Evolutionary conservation across 352 stramenopile species (phyloP).

Genomic region (Phytophthora constricta): DNA sequence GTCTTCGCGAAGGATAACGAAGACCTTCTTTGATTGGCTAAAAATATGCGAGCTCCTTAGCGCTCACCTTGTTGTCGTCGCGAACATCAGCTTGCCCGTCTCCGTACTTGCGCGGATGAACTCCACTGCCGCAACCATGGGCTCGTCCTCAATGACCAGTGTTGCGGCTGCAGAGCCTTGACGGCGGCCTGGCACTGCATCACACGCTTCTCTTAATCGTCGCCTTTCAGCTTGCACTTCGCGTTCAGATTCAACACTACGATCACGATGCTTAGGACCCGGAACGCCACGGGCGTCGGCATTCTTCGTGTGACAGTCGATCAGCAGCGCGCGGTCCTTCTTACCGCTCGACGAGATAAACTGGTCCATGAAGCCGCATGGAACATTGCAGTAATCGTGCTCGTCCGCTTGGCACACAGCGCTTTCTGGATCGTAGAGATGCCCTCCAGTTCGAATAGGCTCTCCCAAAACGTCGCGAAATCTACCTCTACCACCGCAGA

Average conservation of each 20-base stretch:
- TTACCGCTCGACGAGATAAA: conserved; percentile 93
- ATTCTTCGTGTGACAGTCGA: conserved; percentile 94
- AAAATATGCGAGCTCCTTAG: conserved; percentile 68
- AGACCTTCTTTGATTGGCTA: not conserved
- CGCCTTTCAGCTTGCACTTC: conserved; percentile 92
- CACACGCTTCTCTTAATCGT: conserved; percentile 94
- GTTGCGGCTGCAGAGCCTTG: conserved; percentile 70
- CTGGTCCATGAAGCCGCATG: conserved; percentile 97
- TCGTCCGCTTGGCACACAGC: conserved; percentile 94
- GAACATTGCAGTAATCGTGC: conserved; percentile 94
- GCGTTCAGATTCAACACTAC: conserved; percentile 95
- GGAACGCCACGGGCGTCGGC: conserved; percentile 81
- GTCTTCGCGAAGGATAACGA: not conserved
- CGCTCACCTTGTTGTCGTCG: conserved; percentile 94
- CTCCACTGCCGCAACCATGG: conserved; percentile 16
- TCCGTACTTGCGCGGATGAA: conserved; percentile 63
- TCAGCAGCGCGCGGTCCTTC: conserved; percentile 87
- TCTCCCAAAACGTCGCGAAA: conserved; percentile 93
- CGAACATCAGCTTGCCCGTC: conserved; percentile 92
- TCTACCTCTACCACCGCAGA: conserved; percentile 93
- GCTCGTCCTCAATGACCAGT: conserved; percentile 82
- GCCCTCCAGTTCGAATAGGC: conserved; percentile 63
- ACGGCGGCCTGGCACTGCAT: conserved; percentile 87
- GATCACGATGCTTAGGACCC: conserved; percentile 78
- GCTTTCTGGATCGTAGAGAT: conserved; percentile 83